Evolutionary conservation across 2,329 filamentous ascomycete species (phyloP).

Genomic region (Thelonectria olida): DNA sequence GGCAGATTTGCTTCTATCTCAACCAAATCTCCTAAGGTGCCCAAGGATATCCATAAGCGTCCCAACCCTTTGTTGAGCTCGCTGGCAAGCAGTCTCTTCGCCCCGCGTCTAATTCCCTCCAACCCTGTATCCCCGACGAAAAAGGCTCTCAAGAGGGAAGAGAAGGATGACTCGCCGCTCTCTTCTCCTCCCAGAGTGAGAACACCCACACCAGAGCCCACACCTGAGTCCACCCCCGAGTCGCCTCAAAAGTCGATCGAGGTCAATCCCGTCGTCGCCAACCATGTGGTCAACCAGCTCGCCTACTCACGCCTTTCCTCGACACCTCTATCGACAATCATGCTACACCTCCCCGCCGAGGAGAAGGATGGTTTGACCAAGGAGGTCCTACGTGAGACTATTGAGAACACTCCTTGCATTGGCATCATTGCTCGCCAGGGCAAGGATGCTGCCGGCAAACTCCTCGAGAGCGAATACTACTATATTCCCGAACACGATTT

Average conservation of each 20-base stretch:
- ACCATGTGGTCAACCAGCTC: constrained; percentile 94
- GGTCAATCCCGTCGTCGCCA: constrained; percentile 64
- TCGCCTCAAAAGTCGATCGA: constrained; percentile 40
- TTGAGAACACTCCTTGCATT: constrained; percentile 80
- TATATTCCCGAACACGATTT: constrained; percentile 89
- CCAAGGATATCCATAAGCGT: constrained; percentile 35
- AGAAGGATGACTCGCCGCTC: constrained; percentile 36
- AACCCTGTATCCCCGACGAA: constrained; percentile 33
- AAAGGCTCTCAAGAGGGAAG: constrained; percentile 23
- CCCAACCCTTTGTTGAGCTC: constrained; percentile 29
- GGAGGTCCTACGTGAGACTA: constrained; percentile 72
- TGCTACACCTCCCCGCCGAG: constrained; percentile 81
- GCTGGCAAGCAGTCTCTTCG: constrained; percentile 37
- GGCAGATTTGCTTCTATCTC: constrained; percentile 82
- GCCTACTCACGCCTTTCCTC: constrained; percentile 94
- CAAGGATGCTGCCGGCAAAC: constrained; percentile 94
- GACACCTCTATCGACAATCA: constrained; percentile 87
- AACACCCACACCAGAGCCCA: constrained; percentile 34
- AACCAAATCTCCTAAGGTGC: constrained; percentile 69
- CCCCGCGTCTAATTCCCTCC: constrained; percentile 35
- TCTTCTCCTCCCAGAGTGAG: constrained; percentile 37
- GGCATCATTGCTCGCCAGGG: constrained; percentile 90
- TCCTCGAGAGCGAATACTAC: constrained; percentile 96
- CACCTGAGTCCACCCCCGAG: no score
- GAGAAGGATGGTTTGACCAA: constrained; percentile 68